These are phyloP conservation scores for Rhododendron mucronatum DNA, from an alignment of 148 eudicot species.

Conservation along the genomic window DNA sequence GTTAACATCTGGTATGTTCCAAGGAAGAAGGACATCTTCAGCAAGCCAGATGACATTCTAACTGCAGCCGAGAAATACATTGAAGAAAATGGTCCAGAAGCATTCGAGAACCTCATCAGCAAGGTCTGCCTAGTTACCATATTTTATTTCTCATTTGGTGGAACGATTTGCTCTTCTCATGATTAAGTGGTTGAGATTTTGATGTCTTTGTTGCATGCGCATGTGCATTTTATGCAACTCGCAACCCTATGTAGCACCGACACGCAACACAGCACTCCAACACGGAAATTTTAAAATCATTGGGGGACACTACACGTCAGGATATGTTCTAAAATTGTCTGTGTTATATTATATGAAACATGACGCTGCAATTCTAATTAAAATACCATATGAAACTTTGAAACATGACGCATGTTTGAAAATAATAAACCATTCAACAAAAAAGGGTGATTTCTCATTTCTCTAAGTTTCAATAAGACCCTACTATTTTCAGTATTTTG, in stretches of 20 bases:
- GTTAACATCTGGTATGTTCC: conserved; percentile 79
- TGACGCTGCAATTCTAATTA: background rate
- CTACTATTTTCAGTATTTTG: background rate
- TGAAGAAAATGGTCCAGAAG: conserved; percentile 62
- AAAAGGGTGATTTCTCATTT: background rate
- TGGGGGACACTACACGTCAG: background rate
- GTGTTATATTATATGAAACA: background rate
- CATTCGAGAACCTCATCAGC: conserved; percentile 52
- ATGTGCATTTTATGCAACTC: background rate
- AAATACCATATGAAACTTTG: background rate
- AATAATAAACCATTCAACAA: background rate
- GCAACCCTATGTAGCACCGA: background rate
- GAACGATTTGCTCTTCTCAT: background rate
- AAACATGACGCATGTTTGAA: background rate
- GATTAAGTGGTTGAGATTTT: background rate
- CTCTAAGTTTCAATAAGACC: background rate
- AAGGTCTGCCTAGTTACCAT: conserved; percentile 36
- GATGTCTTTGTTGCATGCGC: background rate
- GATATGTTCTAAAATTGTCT: background rate
- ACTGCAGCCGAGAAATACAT: conserved; percentile 80
- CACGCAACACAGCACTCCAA: background rate
- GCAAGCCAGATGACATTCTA: conserved; percentile 63
- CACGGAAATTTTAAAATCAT: background rate
- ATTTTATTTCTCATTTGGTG: background rate
- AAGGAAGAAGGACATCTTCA: conserved; percentile 56